These are phyloP conservation scores for Udeniomyces megalosporus DNA, from an alignment of 768 basidiomycete genomes.

Conservation along the genomic window DNA sequence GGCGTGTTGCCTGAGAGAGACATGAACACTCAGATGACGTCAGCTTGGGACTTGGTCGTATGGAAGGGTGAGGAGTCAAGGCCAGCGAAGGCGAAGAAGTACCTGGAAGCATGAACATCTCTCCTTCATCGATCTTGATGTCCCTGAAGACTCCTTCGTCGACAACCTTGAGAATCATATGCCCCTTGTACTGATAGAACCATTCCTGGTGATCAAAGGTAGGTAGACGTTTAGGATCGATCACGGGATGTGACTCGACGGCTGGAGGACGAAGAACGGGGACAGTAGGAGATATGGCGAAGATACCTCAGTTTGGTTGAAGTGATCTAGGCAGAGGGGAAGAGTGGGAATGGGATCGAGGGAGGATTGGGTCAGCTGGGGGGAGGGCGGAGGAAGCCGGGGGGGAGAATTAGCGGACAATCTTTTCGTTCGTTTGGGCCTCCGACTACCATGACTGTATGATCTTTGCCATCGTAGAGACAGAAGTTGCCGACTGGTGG, in stretches of 20 bases:
- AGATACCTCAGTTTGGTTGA: slow-evolving; percentile 94
- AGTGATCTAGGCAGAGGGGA: slow-evolving; percentile 46
- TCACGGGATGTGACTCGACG: too few relatives aligned
- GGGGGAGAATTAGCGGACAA: background rate
- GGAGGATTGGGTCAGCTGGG: background rate
- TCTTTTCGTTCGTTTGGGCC: slow-evolving; percentile 78
- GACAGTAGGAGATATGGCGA: background rate
- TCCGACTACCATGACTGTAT: slow-evolving; percentile 87
- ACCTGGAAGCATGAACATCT: slow-evolving; percentile 94
- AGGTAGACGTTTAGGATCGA: too few relatives aligned
- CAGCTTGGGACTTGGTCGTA: background rate
- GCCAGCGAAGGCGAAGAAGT: slow-evolving; percentile 18
- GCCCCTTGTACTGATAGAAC: slow-evolving; percentile 95
- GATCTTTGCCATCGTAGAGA: slow-evolving; percentile 53
- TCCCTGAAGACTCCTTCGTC: slow-evolving; percentile 67
- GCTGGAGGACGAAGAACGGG: background rate
- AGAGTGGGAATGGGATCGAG: background rate
- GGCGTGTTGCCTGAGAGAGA: slow-evolving; percentile 66
- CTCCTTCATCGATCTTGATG: slow-evolving; percentile 78
- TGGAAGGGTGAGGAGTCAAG: background rate
- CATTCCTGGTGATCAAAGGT: slow-evolving; percentile 77
- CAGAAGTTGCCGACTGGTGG: slow-evolving; percentile 53
- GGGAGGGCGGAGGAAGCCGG: background rate
- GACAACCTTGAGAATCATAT: slow-evolving; percentile 74
- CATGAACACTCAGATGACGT: background rate